Base-by-base conservation (phyloP, 2,329 filamentous ascomycete species). In the Aureobasidium sp. region DNA sequence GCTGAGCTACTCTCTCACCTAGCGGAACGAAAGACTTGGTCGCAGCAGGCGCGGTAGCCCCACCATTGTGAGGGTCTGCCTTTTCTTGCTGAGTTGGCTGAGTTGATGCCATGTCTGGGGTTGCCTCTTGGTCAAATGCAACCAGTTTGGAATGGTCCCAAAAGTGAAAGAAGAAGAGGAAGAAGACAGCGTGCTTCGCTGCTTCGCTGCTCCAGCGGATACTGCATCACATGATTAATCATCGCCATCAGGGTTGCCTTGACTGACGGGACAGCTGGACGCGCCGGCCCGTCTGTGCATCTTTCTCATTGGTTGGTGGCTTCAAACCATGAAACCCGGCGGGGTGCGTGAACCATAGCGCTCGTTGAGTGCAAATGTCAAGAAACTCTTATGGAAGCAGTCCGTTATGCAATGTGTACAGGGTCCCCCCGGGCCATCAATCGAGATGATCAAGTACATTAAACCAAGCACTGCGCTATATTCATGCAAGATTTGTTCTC, bases 11-110 rank as follows among this genome's bases (percentile, higher is more conserved):
- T n/a, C 15, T 15, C 64, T 44, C 13, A 65, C 64, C 64, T 20
- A 65, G 39, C 2, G 64, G 64, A 8, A 65, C 59, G 59, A 65
- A 65, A 13, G 59, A 48, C 53, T 66, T 66, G n/a, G 26, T 26
- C 29, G 39, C 27, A 5, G 41, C 17, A 13, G 47, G 53, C 23
- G 39, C 29, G 5, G 63, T 26, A 32, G 57, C 55, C 36, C 32
- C 50, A 5, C 52, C 36, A 20, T 44, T 46, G 17, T 62, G 53
- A 34, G 61, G 47, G 26, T 63, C 63, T 20, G 46, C 47, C 20
- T 34, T 48, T 27, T 48, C 53, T 61, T 63, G 61, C 61, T 64
- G 51, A 5, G 48, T 64, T 2, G 32, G 47, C 61, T 64, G 51
- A 2, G 48, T 64, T 1, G 53, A 44, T 9, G 61, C 55, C 60